These are phyloP conservation scores for Tylopilus subfusipes DNA, from an alignment of 768 basidiomycete genomes.

Conservation along the genomic window DNA sequence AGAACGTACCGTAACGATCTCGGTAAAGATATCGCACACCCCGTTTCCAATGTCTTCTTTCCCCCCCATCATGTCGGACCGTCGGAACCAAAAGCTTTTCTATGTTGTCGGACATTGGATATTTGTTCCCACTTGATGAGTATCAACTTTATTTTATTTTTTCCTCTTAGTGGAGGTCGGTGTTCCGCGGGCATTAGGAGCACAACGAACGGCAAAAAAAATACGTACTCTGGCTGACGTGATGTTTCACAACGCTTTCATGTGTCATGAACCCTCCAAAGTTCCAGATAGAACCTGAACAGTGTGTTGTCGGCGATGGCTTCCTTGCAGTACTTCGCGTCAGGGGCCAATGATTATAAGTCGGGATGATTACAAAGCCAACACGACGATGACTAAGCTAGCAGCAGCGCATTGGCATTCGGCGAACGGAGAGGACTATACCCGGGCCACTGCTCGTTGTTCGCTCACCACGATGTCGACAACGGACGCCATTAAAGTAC, in stretches of 20 bases:
- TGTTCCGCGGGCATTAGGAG: background rate
- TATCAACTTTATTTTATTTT: background rate
- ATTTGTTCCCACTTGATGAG: background rate
- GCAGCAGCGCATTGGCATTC: background rate
- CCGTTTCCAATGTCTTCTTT: background rate
- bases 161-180: background rate
- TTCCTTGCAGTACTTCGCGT: no score
- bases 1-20: constrained; percentile 2
- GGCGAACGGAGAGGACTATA: background rate
- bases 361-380: constrained; percentile 4
- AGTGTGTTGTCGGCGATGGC: no score
- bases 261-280: background rate
- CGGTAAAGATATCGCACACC: constrained; percentile 5
- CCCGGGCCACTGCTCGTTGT: background rate
- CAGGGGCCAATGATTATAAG: constrained; percentile 15
- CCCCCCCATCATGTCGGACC: background rate
- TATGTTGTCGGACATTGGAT: background rate
- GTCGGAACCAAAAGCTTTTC: background rate
- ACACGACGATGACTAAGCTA: constrained; percentile 20
- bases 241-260: background rate
- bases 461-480: constrained; percentile 30
- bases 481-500: constrained; percentile 49
- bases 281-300: background rate
- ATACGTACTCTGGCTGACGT: background rate
- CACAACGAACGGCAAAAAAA: background rate